phyloP scores from a whole-genome alignment of 2,329 filamentous ascomycete species.

The Penicillium janthinellum region DNA sequence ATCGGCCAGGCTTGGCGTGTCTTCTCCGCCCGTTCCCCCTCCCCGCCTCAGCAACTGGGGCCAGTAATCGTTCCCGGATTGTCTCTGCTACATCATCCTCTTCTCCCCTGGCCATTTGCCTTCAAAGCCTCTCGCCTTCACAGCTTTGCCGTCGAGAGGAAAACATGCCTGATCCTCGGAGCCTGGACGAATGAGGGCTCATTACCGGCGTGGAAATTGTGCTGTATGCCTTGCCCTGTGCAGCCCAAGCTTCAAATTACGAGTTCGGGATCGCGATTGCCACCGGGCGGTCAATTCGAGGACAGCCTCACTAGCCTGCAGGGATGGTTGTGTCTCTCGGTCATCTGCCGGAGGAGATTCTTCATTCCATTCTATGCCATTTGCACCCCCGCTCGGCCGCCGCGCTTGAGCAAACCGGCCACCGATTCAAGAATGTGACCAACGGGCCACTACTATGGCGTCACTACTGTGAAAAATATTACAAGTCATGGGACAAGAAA shows the following conservation, averaged over 20 bases:
- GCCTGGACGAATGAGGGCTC: constrained; percentile 8
- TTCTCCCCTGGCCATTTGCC: background rate
- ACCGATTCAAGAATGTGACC: constrained; percentile 65
- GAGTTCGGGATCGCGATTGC: constrained; percentile 1
- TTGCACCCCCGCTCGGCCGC: constrained; percentile 55
- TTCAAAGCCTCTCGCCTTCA: background rate
- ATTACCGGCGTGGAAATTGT: constrained; percentile 16
- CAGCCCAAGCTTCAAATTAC: background rate
- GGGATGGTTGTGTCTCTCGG: constrained; percentile 39
- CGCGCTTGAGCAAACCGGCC: constrained; percentile 61
- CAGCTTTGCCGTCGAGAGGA: background rate
- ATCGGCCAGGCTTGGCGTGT: background rate
- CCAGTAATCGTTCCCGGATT: background rate
- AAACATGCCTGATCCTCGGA: constrained; percentile 3
- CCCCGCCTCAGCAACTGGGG: background rate
- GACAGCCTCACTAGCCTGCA: constrained; percentile 3
- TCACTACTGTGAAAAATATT: constrained; percentile 68
- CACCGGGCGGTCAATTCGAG: constrained; percentile 1
- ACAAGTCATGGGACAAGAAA: constrained; percentile 71
- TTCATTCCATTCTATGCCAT: constrained; percentile 74
- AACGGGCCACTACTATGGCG: constrained; percentile 80
- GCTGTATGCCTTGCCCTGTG: background rate
- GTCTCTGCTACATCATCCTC: background rate
- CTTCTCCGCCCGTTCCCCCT: constrained; percentile 4
- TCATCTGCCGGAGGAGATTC: constrained; percentile 76